Evolutionary conservation across 805 yeast species (phyloP).

Genomic region (Alloascoidea hylecoeti): DNA sequence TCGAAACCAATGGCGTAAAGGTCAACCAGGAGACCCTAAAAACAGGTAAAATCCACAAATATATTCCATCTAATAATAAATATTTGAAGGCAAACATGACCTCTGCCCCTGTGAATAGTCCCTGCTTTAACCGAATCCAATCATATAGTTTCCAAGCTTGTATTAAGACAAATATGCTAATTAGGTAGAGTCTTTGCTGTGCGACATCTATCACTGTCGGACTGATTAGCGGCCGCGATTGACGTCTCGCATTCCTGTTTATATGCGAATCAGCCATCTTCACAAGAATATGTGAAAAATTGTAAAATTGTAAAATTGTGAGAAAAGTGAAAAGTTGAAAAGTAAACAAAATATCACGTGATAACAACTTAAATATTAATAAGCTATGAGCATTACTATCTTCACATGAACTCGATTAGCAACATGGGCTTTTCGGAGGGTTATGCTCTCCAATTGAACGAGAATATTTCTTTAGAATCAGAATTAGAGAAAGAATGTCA

Average conservation of each 20-base stretch:
- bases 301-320: too few relatives aligned
- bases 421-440: too few relatives aligned
- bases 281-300: too few relatives aligned
- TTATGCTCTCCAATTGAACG: too few relatives aligned
- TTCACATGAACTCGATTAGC: too few relatives aligned
- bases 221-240: constrained; percentile 38
- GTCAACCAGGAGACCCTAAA: constrained; percentile 65
- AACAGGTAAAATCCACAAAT: constrained; percentile 56
- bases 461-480: neutral
- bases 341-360: too few relatives aligned
- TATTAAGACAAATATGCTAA: constrained; percentile 55
- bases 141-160: constrained; percentile 83
- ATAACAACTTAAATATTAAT: too few relatives aligned
- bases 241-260: neutral
- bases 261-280: neutral
- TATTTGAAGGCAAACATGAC: constrained; percentile 58
- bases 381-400: too few relatives aligned
- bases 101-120: constrained; percentile 29
- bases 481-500: neutral
- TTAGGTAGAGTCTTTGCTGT: constrained; percentile 56
- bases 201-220: constrained; percentile 53
- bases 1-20: constrained; percentile 43
- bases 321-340: too few relatives aligned
- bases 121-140: constrained; percentile 40
- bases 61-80: constrained; percentile 55